Base-by-base conservation (phyloP, 2,329 filamentous ascomycete species). In the Pseudonectria foliicola region DNA sequence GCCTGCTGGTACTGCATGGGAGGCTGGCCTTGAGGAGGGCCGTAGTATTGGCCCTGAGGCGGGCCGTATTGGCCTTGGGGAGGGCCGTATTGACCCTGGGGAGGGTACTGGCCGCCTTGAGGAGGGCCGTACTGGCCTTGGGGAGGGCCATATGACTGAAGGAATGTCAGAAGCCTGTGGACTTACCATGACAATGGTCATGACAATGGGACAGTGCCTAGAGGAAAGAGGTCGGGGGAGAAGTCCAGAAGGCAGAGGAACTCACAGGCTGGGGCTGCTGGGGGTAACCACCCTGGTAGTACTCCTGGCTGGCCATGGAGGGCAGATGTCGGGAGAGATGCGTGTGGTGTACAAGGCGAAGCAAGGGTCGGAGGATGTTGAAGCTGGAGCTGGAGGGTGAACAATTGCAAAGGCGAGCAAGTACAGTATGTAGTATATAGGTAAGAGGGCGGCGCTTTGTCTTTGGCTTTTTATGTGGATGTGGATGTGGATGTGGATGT, bases 1-100 rank as follows among this genome's bases (percentile, higher is more conserved):
- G 50, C 56, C 48, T 64, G 62, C 41, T 66, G 59, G 46, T 67
- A 64, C 49, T 66, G 60, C 60, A 67, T 67, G 38, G 61, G 66
- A 36, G 59, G 57, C 46, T 66, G 60, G 49, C 40, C 59, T 29
- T 54, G 53, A 24, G 53, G 54, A 41, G 52, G 52, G 29, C 50
- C 50, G 23, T 53, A 49, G 27, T 52, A 52, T 31, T 57, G 49
- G 29, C 56, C 58, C 31, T 57, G 59, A 12, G 56, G 57, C 40
- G 57, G 55, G 25, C 48, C 49, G 31, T 57, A 58, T 30, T 46
- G 44, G 16, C 43, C 34, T 23, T 29, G 39, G 24, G 33, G 35
- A 7, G 40, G 34, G 14, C 35, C 36, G 27, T 37, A 38, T 21
- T 61, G 56, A 49, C 39, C 58, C 29, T 54, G 52, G 18, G 48